Evolutionary conservation across 805 yeast genomes (phyloP).

Genomic region (Crinitomyces ghanaensis): DNA sequence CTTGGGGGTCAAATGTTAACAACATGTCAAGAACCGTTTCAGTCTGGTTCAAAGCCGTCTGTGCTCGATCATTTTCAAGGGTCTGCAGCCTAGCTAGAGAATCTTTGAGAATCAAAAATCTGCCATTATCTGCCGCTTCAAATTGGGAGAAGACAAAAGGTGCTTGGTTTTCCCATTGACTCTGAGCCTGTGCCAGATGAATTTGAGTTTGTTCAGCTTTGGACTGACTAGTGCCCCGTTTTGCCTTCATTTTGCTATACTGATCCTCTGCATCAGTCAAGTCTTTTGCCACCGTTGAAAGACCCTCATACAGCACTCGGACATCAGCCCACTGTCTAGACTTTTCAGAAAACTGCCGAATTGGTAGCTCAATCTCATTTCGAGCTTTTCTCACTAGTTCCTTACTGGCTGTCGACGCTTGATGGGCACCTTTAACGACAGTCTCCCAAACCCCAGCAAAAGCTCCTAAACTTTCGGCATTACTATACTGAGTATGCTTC

Average conservation of each 20-base stretch:
- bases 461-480: constrained; percentile 18
- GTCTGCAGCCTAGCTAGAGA: constrained; percentile 56
- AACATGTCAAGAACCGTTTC: constrained; percentile 59
- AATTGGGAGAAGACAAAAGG: constrained; percentile 66
- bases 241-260: constrained; percentile 27
- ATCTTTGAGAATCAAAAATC: constrained; percentile 52
- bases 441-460: constrained; percentile 20
- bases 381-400: constrained; percentile 28
- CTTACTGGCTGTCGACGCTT: constrained; percentile 21
- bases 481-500: constrained; percentile 18
- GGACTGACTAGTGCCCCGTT: constrained; percentile 9
- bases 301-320: constrained; percentile 33
- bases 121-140: constrained; percentile 56
- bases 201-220: constrained; percentile 18
- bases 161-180: constrained; percentile 62
- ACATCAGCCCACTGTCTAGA: constrained; percentile 47
- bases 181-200: constrained; percentile 31
- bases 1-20: constrained; percentile 49
- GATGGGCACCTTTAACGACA: constrained; percentile 17
- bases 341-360: constrained; percentile 32
- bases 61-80: constrained; percentile 42
- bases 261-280: constrained; percentile 29
- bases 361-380: constrained; percentile 27
- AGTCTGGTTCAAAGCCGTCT: constrained; percentile 34
- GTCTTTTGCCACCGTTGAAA: constrained; percentile 34